Percentiles rank a stretch among this genome's conserved stretches.
Evolutionary conservation across 371 early-diverging fungal species (phyloP).

Genomic region (Circinella minor): DNA sequence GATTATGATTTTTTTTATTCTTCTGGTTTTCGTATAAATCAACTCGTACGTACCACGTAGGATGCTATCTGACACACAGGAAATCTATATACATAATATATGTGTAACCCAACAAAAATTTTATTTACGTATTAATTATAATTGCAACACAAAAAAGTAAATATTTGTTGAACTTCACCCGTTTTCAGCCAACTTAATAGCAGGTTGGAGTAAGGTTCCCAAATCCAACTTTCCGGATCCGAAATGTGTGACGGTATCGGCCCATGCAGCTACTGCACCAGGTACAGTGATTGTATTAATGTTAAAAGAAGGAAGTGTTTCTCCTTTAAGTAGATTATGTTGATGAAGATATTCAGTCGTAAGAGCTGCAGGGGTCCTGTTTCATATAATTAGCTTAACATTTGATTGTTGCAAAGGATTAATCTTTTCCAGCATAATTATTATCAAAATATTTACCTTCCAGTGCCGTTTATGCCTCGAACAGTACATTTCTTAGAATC

Average conservation of each 20-base stretch:
- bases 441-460: constrained; percentile 45
- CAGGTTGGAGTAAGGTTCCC: constrained; percentile 68
- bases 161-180: constrained; percentile 49
- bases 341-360: constrained; percentile 53
- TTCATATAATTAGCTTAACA: background rate
- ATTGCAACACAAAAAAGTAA: background rate
- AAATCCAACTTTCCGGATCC: constrained; percentile 75
- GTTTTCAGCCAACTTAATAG: constrained; percentile 72
- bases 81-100: too few species aligned
- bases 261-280: constrained; percentile 84
- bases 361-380: constrained; percentile 62
- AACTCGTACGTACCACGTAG: too few species aligned
- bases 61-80: too few species aligned
- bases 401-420: background rate
- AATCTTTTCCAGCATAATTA: background rate
- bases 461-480: constrained; percentile 77
- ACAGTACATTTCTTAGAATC: constrained; percentile 63
- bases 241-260: constrained; percentile 69
- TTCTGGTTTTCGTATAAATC: too few species aligned
- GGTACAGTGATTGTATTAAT: constrained; percentile 80
- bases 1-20: too few species aligned
- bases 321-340: constrained; percentile 32
- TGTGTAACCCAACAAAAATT: too few species aligned
- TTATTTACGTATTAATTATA: too few species aligned
- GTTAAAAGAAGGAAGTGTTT: constrained; percentile 47